These are phyloP conservation scores for Amborella trichopoda DNA, from an alignment of 164 flowering plant genomes.

Conservation along the genomic window DNA sequence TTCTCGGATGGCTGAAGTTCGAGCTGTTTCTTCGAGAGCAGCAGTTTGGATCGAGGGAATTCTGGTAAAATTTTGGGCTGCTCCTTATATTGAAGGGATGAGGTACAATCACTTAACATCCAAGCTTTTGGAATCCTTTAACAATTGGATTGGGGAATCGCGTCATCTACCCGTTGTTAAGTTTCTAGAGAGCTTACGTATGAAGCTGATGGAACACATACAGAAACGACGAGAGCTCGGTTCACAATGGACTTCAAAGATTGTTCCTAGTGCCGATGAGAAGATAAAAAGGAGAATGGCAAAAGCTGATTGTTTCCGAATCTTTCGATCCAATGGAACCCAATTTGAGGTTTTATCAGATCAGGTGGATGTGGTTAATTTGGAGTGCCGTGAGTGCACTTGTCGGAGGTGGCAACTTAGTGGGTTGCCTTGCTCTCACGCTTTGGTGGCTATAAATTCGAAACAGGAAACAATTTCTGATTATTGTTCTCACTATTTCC, in stretches of 20 bases:
- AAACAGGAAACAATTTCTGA: constrained; percentile 40
- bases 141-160: constrained; percentile 46
- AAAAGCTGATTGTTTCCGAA: constrained; percentile 43
- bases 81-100: constrained; percentile 87
- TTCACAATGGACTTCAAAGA: constrained; percentile 29
- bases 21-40: constrained; percentile 67
- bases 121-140: constrained; percentile 45
- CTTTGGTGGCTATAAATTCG: constrained; percentile 92
- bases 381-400: constrained; percentile 47
- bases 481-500: constrained; percentile 48
- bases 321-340: constrained; percentile 53
- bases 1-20: constrained; percentile 69
- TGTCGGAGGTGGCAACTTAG: constrained; percentile 92
- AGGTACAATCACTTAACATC: constrained; percentile 84
- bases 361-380: constrained; percentile 55
- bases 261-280: constrained; percentile 51
- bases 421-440: constrained; percentile 96
- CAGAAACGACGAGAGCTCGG: constrained; percentile 25
- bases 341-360: constrained; percentile 84
- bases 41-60: constrained; percentile 60
- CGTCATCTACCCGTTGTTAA: constrained; percentile 55
- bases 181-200: constrained; percentile 48
- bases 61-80: constrained; percentile 89
- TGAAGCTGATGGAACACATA: constrained; percentile 31
- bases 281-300: constrained; percentile 34